A percentile compares a stretch with the other conserved stretches of the same genome.
Evolutionary conservation across 2,329 filamentous ascomycete genomes (phyloP).

Genomic region (Colletotrichum chlorophyti): DNA sequence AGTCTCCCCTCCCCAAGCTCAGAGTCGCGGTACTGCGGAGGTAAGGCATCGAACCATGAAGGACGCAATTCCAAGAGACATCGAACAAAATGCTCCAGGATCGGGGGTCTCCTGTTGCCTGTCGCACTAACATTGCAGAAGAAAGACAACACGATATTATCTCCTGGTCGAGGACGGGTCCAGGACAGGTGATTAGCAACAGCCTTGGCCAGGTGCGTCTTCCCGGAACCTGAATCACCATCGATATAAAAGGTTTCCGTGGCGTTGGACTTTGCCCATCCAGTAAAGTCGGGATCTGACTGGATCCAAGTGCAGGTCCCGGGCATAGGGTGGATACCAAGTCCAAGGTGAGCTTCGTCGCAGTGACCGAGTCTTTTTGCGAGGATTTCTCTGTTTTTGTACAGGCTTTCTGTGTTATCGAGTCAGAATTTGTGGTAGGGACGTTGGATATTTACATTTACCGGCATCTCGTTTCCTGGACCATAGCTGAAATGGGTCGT

Average conservation of each 20-base stretch:
- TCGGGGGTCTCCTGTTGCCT: conserved; percentile 21
- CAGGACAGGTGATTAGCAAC: conserved; percentile 28
- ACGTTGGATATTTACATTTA: too few species aligned
- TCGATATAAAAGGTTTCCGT: conserved; percentile 26
- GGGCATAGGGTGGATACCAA: conserved; percentile 7
- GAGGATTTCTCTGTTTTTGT: background rate
- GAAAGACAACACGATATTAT: conserved; percentile 30
- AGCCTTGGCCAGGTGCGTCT: conserved; percentile 33
- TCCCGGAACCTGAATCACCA: conserved; percentile 30
- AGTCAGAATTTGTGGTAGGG: too few species aligned
- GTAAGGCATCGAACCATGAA: conserved; percentile 28
- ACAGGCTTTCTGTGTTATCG: background rate
- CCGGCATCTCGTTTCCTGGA: background rate
- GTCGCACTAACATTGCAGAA: conserved; percentile 29
- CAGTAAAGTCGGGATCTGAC: conserved; percentile 17
- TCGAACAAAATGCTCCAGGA: conserved; percentile 33
- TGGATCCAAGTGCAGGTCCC: conserved; percentile 33
- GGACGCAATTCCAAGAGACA: conserved; percentile 24
- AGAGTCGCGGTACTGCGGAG: conserved; percentile 16
- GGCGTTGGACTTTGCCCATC: conserved; percentile 25
- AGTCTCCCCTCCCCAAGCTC: conserved; percentile 4
- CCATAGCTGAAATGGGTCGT: conserved; percentile 1
- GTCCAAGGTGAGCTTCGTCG: conserved; percentile 5
- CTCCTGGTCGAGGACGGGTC: background rate
- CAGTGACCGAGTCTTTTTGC: conserved; percentile 2